A percentile compares a stretch with the other conserved stretches of the same genome.
These are phyloP conservation scores for Lecanicillium sp. DNA, from an alignment of 2,329 filamentous ascomycete species.

Conservation along the genomic window DNA sequence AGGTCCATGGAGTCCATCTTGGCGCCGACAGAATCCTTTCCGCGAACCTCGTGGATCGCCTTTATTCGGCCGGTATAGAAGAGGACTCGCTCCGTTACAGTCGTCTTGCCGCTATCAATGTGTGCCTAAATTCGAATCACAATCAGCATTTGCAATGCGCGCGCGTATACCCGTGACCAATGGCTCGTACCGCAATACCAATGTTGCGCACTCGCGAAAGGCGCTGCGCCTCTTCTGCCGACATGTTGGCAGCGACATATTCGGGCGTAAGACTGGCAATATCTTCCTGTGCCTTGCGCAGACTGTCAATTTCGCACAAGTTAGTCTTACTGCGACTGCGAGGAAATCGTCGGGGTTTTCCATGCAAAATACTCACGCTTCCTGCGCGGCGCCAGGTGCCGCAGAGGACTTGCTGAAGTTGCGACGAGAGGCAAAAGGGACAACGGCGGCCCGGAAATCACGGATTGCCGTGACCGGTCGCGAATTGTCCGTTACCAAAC, in stretches of 20 bases:
- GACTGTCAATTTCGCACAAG: constrained; percentile 15
- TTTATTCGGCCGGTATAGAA: constrained; percentile 98
- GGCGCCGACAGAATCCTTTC: constrained; percentile 87
- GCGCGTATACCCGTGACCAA: neutral
- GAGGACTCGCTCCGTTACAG: constrained; percentile 88
- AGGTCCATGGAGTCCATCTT: constrained; percentile 99
- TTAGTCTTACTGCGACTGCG: neutral
- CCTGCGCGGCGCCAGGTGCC: constrained; percentile 27
- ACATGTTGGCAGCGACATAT: constrained; percentile 68
- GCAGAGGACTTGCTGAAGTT: constrained; percentile 24
- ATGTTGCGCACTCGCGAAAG: constrained; percentile 86
- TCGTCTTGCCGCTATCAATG: constrained; percentile 98
- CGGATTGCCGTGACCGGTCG: constrained; percentile 18
- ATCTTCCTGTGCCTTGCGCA: constrained; percentile 47
- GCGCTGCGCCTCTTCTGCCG: constrained; percentile 67
- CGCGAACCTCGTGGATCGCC: constrained; percentile 92
- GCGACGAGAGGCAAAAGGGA: constrained; percentile 16
- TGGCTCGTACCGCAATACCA: constrained; percentile 73
- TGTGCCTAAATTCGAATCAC: constrained; percentile 55
- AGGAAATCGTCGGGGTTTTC: neutral
- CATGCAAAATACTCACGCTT: constrained; percentile 25
- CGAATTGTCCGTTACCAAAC: constrained; percentile 22
- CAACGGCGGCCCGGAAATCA: constrained; percentile 17
- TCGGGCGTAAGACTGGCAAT: constrained; percentile 44
- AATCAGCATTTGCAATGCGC: constrained; percentile 11